Percentiles rank a stretch among this genome's conserved stretches.
These are phyloP conservation scores for Backusella luteola DNA, from an alignment of 192 early-diverging fungal species.

Conservation along the genomic window DNA sequence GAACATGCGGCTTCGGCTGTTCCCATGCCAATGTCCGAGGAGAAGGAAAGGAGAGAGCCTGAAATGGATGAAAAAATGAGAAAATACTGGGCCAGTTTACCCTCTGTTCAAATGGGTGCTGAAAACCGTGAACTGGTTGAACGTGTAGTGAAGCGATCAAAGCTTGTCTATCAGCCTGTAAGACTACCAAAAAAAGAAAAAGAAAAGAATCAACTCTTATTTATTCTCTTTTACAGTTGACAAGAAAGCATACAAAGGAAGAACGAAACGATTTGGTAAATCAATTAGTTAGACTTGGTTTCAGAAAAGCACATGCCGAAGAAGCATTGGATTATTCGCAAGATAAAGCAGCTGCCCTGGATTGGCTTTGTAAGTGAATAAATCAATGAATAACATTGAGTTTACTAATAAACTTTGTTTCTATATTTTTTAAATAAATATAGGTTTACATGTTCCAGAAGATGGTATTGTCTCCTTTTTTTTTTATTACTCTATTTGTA, in stretches of 20 bases:
- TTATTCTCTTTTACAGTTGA: background rate
- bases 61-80: conserved; percentile 40
- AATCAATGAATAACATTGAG: background rate
- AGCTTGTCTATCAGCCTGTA: conserved; percentile 17
- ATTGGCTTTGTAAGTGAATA: conserved; percentile 75
- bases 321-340: conserved; percentile 68
- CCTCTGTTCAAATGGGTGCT: conserved; percentile 67
- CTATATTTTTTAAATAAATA: background rate
- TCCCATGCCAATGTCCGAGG: conserved; percentile 37
- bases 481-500: background rate
- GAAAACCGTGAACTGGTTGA: conserved; percentile 61
- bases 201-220: background rate
- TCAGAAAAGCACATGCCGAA: conserved; percentile 64
- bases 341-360: conserved; percentile 52
- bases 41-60: conserved; percentile 37
- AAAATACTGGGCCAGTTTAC: conserved; percentile 58
- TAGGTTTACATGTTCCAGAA: conserved; percentile 83
- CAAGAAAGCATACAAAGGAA: conserved; percentile 12
- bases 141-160: conserved; percentile 53
- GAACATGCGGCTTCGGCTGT: conserved; percentile 23
- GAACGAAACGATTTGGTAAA: conserved; percentile 18
- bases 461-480: conserved; percentile 52
- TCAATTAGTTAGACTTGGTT: conserved; percentile 61
- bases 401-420: background rate
- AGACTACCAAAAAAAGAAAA: background rate